phyloP scores from a whole-genome alignment of 2,329 filamentous ascomycete species.

The Xylaria polymorpha region DNA sequence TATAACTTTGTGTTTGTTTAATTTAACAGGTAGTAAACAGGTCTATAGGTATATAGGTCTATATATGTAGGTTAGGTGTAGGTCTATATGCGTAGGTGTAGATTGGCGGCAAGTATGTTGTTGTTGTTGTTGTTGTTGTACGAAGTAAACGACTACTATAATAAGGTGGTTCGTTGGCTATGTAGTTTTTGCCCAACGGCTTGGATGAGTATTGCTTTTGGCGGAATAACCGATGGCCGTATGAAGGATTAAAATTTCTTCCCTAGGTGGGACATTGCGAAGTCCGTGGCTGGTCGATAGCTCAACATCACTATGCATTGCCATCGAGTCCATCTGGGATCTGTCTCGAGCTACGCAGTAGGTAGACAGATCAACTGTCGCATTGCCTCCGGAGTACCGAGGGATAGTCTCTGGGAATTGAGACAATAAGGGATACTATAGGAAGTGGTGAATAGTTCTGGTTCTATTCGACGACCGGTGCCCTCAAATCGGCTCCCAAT shows the following conservation, averaged over 20 bases:
- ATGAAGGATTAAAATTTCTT: slow-evolving; percentile 6
- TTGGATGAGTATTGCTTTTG: slow-evolving; percentile 24
- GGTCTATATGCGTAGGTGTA: too few species aligned
- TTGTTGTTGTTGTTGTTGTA: too few species aligned
- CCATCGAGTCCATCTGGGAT: slow-evolving; percentile 1
- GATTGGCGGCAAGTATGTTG: too few species aligned
- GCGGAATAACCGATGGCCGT: slow-evolving; percentile 9
- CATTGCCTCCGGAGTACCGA: not conserved
- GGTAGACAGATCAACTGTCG: not conserved
- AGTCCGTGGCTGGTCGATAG: not conserved
- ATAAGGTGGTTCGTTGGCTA: not conserved
- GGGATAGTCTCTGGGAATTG: not conserved
- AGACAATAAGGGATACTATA: slow-evolving; percentile 12
- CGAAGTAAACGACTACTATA: too few species aligned
- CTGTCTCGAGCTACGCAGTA: not conserved
- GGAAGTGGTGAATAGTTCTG: not conserved
- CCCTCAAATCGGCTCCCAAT: not conserved
- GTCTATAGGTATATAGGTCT: too few species aligned
- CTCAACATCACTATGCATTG: not conserved
- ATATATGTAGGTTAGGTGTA: too few species aligned
- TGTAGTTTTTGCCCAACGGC: slow-evolving; percentile 1
- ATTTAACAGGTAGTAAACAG: too few species aligned
- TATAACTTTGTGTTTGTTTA: too few species aligned
- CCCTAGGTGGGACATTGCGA: slow-evolving; percentile 1
- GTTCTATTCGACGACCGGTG: not conserved